Evolutionary conservation across 805 yeast species (phyloP), one percentile per base, ranked within the genome.

Genomic region (Jamesozyma gamospora): DNA sequence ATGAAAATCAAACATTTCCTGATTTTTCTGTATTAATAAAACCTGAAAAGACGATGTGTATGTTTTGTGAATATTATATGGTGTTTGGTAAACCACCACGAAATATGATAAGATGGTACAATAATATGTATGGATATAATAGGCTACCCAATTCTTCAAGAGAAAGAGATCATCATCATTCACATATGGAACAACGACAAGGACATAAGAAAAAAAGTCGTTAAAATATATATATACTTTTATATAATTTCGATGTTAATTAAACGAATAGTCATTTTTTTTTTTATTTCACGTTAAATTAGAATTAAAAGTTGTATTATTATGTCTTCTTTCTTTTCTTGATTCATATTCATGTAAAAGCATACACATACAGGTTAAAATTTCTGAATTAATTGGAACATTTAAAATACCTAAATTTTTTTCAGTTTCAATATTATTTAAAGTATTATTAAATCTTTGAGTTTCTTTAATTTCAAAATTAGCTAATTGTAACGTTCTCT

Each of bases 41-140:
- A 28, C 47, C 47, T 10, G 45, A 47, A 24, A 40, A 45, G 11
- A 56, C 56, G 7, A 39, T 66, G 44, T 73, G 79, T 49, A 55
- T 71, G 44, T 65, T 73, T 39, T 73, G 79, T 53, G 75, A 72
- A 46, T 73, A 72, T 51, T 74, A 71, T 49, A 62, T 66, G 37
- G 65, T 72, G 2, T 73, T 64, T 51, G 77, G 78, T 1, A 56
- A 55, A 34, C 69, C 71, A 36, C 78, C 79, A 0, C 53, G 56
- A 18, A 71, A 71, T 49, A 65, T 70, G 66, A 69, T 72, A 43
- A 69, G 66, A 49, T 69, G 74, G 71, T 69, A 69, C 43, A 70
- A 72, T 41, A 51, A 46, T 33, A 47, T 43, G 29, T 49, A 47
- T 41, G 60, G 58, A 12, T 51, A 53, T 32, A 52, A 47, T 25